Conservation (phyloP, 805 yeast species). For the Yarrowia sp. region DNA sequence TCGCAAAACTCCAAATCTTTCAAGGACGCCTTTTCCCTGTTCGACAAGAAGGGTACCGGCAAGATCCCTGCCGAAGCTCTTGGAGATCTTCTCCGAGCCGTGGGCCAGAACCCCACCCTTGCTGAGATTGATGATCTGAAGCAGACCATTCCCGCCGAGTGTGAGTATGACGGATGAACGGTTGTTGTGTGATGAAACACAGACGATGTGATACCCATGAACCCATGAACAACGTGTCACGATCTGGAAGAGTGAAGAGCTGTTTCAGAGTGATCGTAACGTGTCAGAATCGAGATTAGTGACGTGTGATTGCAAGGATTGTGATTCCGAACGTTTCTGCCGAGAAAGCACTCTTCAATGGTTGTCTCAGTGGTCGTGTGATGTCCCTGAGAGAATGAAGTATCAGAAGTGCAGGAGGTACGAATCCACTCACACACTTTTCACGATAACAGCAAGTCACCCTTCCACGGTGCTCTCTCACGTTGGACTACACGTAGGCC, state of each 20-base stretch:
- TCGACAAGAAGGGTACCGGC: conserved; percentile 96
- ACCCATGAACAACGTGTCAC: conserved; percentile 2
- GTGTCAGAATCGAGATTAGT: no score
- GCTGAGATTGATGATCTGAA: conserved; percentile 77
- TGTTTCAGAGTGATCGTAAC: not conserved
- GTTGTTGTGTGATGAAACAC: not conserved
- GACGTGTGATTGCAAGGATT: no score
- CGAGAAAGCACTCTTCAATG: not conserved
- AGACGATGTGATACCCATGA: not conserved
- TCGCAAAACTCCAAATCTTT: conserved; percentile 52
- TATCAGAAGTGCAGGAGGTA: no score
- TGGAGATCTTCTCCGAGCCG: conserved; percentile 94
- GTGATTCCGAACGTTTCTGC: no score
- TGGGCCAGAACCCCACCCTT: conserved; percentile 97
- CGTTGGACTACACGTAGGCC: no score
- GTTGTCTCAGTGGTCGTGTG: not conserved
- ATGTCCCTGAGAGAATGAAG: no score
- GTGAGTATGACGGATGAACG: conserved; percentile 43
- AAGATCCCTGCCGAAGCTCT: conserved; percentile 80
- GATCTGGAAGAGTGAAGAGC: not conserved
- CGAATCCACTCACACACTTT: no score
- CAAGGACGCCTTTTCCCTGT: conserved; percentile 95
- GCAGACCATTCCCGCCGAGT: conserved; percentile 50
- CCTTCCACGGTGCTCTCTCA: no score
- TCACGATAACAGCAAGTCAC: no score